These are phyloP conservation scores for Paraphoma sp. DNA, from an alignment of 2,329 filamentous ascomycete species.

Conservation along the genomic window DNA sequence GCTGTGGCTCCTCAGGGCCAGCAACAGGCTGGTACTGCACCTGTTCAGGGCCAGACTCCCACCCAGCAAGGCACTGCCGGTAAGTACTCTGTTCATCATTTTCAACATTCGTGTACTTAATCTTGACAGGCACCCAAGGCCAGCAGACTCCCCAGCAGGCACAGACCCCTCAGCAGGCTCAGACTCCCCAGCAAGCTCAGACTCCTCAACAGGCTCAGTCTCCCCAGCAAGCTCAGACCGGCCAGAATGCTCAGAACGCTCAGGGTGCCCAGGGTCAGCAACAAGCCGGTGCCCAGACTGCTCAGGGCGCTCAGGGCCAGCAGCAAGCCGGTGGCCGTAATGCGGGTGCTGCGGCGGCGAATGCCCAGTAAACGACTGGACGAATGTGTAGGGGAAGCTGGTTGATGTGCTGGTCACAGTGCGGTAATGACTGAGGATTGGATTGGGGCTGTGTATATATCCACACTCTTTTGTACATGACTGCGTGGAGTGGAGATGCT, in stretches of 20 bases:
- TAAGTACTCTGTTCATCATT: too few relatives aligned
- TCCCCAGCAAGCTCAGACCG: constrained; percentile 3
- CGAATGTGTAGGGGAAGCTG: not conserved
- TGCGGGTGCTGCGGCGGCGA: not conserved
- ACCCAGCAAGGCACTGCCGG: not conserved
- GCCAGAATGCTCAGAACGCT: constrained; percentile 1
- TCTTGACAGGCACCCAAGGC: not conserved
- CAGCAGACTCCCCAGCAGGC: not conserved
- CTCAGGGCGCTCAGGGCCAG: not conserved
- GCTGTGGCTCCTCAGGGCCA: not conserved
- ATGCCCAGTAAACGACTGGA: constrained; percentile 1
- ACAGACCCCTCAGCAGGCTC: constrained; percentile 2
- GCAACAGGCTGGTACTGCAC: constrained; percentile 2
- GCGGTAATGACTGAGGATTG: not conserved
- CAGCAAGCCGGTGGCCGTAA: not conserved
- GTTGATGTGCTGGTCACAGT: constrained; percentile 4
- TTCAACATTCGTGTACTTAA: too few relatives aligned
- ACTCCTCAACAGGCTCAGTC: not conserved
- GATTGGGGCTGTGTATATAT: not conserved
- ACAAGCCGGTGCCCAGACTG: constrained; percentile 3
- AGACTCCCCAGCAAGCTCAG: constrained; percentile 2
- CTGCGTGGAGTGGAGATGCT: not conserved
- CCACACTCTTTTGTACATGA: not conserved
- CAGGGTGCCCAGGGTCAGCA: not conserved
- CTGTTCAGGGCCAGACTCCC: constrained; percentile 4